phyloP scores from a whole-genome alignment of 805 yeast species.

The Yarrowia sp. region DNA sequence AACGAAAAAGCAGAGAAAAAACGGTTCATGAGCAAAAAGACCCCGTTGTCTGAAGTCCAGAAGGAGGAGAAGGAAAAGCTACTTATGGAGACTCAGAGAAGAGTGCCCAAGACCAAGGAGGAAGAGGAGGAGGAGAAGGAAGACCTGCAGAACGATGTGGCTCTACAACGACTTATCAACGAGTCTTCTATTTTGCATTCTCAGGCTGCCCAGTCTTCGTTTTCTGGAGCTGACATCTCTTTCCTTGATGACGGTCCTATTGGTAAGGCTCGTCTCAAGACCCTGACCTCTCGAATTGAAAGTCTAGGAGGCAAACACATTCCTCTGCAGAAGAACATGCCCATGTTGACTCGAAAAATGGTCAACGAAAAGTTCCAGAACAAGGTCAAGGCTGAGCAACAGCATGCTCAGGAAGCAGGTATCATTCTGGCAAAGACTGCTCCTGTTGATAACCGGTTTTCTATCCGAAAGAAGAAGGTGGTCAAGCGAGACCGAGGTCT shows the following conservation, averaged over 20 bases:
- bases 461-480: constrained; percentile 41
- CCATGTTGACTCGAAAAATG: constrained; percentile 85
- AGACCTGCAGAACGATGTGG: constrained; percentile 62
- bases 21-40: constrained; percentile 33
- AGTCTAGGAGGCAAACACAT: constrained; percentile 35
- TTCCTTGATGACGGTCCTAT: constrained; percentile 38
- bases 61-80: neutral
- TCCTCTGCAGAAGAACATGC: constrained; percentile 62
- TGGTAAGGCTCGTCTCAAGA: constrained; percentile 41
- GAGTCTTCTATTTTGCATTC: constrained; percentile 60
- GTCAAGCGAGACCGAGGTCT: constrained; percentile 70
- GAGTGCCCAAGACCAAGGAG: constrained; percentile 14
- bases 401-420: constrained; percentile 85
- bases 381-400: constrained; percentile 54
- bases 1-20: constrained; percentile 33
- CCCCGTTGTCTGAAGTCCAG: constrained; percentile 3
- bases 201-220: constrained; percentile 10
- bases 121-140: constrained; percentile 41
- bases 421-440: constrained; percentile 63
- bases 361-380: constrained; percentile 58
- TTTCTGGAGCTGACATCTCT: constrained; percentile 39
- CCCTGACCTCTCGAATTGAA: constrained; percentile 39
- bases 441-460: constrained; percentile 24
- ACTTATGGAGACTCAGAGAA: neutral
- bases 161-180: constrained; percentile 59